These are phyloP conservation scores for Penicillium sp. DNA, from an alignment of 2,329 filamentous ascomycete genomes.

Conservation along the genomic window DNA sequence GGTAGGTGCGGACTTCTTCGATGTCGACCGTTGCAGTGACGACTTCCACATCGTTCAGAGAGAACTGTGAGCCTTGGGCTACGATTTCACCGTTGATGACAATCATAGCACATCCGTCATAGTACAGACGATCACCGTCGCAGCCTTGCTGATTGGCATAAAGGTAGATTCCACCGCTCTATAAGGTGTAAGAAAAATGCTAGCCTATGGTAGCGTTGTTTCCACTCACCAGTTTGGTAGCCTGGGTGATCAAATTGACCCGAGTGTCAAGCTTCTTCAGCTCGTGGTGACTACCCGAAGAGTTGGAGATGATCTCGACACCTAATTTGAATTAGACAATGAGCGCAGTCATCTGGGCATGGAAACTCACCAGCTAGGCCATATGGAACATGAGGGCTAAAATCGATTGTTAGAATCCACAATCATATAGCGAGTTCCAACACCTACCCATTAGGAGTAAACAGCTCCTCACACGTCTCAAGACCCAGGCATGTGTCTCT, in stretches of 20 bases:
- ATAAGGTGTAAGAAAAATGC: not conserved
- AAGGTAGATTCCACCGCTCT: slow-evolving; percentile 47
- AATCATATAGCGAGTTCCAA: not conserved
- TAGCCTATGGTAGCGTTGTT: too few species aligned
- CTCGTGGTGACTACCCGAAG: slow-evolving; percentile 65
- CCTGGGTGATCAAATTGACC: slow-evolving; percentile 63
- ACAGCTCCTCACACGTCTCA: slow-evolving; percentile 69
- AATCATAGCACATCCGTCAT: slow-evolving; percentile 63
- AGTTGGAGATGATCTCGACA: slow-evolving; percentile 70
- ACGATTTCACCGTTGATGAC: slow-evolving; percentile 61
- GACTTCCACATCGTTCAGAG: slow-evolving; percentile 63
- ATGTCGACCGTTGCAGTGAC: slow-evolving; percentile 64
- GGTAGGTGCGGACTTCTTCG: slow-evolving; percentile 55
- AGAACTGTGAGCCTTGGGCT: slow-evolving; percentile 66
- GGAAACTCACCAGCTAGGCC: slow-evolving; percentile 46
- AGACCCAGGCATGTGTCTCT: slow-evolving; percentile 61
- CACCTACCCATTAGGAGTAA: slow-evolving; percentile 50
- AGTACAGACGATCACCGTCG: slow-evolving; percentile 61
- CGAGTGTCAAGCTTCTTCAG: slow-evolving; percentile 64
- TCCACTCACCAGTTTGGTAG: slow-evolving; percentile 45
- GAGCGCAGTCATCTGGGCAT: slow-evolving; percentile 21
- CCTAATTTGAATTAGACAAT: slow-evolving; percentile 28
- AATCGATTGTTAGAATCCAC: not conserved
- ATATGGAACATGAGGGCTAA: slow-evolving; percentile 39
- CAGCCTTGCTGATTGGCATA: slow-evolving; percentile 63